Evolutionary conservation across 768 basidiomycete genomes (phyloP), one percentile per base, ranked within the genome.

Genomic region (Hygrocybe punicea): DNA sequence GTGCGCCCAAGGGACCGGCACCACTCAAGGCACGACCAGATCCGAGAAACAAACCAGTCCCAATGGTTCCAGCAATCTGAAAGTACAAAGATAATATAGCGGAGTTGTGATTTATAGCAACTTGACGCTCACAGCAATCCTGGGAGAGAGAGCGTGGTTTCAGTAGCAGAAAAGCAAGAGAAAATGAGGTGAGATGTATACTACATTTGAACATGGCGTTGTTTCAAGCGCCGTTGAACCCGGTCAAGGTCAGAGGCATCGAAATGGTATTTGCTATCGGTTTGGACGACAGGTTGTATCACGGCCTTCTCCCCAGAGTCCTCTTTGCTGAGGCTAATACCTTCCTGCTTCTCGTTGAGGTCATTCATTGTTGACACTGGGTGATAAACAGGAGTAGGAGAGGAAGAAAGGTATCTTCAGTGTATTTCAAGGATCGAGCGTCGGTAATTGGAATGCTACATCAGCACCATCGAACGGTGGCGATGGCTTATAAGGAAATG

Each of bases 151-250:
- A 33, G 49, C 53, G 35, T n/a, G n/a, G n/a, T 35, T 33, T 56
- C 7, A 58, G 23, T n/a, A 17, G 19, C 17, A 47, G 17, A 23
- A 13, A 19, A 13, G n/a, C n/a, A 37, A 52, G 11, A 33, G 23
- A 37, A 36, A 25, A 21, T 48, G 47, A 21, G 40, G 46, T 23
- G 16, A 19, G 14, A 19, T 29, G 48, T 33, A 55, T 71, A 81
- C 51, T 64, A 84, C 87, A 90, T 90, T 67, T 89, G 88, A 13
- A 87, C 84, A 81, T 89, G 87, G 33, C 87, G 82, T 70, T 89
- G 86, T 71, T 87, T 84, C 36, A 90, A 78, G 36, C 81, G 80
- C 25, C 88, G 81, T 63, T 90, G 88, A 4, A 91, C 86, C 29
- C 76, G 78, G 64, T 90, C 89, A 50, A 85, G 73, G 66, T 87